phyloP scores from a whole-genome alignment of 371 early-diverging fungal species.

The Paraphysoderma sedebokerense region DNA sequence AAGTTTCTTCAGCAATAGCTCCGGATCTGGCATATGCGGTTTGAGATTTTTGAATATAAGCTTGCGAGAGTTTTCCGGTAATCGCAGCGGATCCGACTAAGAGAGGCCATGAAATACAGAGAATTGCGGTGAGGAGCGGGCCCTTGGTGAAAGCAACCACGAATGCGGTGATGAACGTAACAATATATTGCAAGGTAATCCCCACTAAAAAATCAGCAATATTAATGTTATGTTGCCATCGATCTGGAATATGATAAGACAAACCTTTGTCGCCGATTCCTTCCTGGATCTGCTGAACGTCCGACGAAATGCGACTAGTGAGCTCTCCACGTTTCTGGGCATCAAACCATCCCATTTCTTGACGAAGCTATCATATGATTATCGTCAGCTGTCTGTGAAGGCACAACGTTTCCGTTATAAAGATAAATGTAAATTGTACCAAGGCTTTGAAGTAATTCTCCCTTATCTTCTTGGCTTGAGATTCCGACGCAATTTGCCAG shows the following conservation, averaged over 20 bases:
- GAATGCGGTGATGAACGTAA: not conserved
- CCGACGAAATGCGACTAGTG: not conserved
- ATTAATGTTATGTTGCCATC: too few species aligned
- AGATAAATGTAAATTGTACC: too few species aligned
- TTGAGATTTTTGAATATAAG: conserved; percentile 2
- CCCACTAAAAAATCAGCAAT: too few species aligned
- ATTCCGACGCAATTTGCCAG: not conserved
- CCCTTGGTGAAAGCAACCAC: not conserved
- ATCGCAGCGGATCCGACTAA: not conserved
- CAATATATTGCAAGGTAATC: not conserved
- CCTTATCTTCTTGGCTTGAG: not conserved
- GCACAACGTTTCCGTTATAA: too few species aligned
- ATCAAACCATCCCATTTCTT: too few species aligned
- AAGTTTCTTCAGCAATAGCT: conserved; percentile 51
- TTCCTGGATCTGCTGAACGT: not conserved
- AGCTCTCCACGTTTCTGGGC: not conserved
- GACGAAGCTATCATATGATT: too few species aligned
- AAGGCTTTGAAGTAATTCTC: not conserved
- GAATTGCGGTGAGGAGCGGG: not conserved
- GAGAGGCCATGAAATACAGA: not conserved
- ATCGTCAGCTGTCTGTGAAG: too few species aligned
- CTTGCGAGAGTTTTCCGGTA: not conserved
- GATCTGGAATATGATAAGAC: too few species aligned
- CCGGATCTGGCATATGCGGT: conserved; percentile 41
- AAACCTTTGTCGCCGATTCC: not conserved